A percentile compares a stretch with the other conserved stretches of the same genome.
Conservation (phyloP, 257 asterid genomes). For the Euphrasia confusa region DNA sequence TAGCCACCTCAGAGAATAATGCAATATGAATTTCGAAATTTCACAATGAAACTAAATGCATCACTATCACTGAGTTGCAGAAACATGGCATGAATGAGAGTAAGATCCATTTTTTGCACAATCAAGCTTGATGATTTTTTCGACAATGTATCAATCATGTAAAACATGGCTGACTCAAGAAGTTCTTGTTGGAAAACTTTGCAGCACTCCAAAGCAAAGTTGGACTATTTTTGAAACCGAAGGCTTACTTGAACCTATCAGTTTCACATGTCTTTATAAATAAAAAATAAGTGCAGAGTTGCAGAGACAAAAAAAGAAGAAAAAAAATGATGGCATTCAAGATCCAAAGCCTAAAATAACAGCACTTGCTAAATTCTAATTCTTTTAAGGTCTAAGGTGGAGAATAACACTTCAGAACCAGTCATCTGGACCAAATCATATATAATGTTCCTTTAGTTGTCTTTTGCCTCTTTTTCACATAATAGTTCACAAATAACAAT, state of each 20-base stretch:
- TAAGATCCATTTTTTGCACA: slow-evolving; percentile 6
- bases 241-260: slow-evolving; percentile 17
- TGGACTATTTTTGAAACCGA: not conserved
- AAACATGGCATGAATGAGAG: slow-evolving; percentile 17
- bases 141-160: slow-evolving; percentile 18
- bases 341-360: slow-evolving; percentile 7
- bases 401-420: slow-evolving; percentile 3
- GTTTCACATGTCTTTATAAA: slow-evolving; percentile 7
- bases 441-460: not conserved
- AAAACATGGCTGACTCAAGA: slow-evolving; percentile 13
- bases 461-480: slow-evolving; percentile 9
- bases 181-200: not conserved
- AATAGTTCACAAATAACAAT: slow-evolving; percentile 10
- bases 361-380: slow-evolving; percentile 20
- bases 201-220: slow-evolving; percentile 6
- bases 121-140: slow-evolving; percentile 16
- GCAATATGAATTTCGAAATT: slow-evolving; percentile 19
- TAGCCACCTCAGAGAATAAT: slow-evolving; percentile 12
- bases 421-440: not conserved
- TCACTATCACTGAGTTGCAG: slow-evolving; percentile 13
- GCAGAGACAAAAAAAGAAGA: not conserved
- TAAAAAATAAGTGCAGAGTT: slow-evolving; percentile 4
- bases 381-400: slow-evolving; percentile 18
- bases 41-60: slow-evolving; percentile 17
- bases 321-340: slow-evolving; percentile 6